These are phyloP conservation scores for Gossypium mustelinum DNA, from an alignment of 345 rosid species.

Conservation along the genomic window DNA sequence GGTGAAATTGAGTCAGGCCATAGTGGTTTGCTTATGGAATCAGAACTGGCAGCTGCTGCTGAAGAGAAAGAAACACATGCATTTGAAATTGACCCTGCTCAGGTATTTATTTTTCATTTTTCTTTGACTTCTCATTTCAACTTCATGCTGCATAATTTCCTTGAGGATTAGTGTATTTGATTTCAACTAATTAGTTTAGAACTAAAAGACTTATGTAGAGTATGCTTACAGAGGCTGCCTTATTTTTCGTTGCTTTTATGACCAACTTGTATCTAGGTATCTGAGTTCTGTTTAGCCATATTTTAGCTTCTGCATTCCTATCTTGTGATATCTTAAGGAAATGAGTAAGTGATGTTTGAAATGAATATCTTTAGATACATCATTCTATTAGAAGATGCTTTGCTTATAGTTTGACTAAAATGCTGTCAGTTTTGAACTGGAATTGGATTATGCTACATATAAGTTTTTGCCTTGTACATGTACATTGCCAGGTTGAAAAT, in stretches of 20 bases:
- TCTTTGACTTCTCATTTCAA: not conserved
- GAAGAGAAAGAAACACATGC: slow-evolving; percentile 94
- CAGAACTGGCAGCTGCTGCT: slow-evolving; percentile 87
- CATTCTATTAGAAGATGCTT: not conserved
- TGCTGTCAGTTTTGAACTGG: not conserved
- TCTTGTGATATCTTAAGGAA: not conserved
- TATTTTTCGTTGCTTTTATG: not conserved
- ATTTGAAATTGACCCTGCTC: slow-evolving; percentile 85
- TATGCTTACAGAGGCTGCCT: not conserved
- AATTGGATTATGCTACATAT: not conserved
- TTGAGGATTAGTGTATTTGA: not conserved
- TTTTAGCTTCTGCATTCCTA: not conserved
- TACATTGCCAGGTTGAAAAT: slow-evolving; percentile 76
- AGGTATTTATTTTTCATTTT: slow-evolving; percentile 36
- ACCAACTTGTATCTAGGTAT: not conserved
- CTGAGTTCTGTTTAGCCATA: not conserved
- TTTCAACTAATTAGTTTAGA: not conserved
- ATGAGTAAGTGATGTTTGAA: not conserved
- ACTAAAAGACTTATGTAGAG: not conserved
- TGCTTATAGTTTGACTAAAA: not conserved
- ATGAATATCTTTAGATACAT: not conserved
- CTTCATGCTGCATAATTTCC: not conserved
- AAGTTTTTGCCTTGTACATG: not conserved
- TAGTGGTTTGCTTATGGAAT: slow-evolving; percentile 71
- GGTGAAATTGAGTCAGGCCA: slow-evolving; percentile 67